A percentile compares a stretch with the other conserved stretches of the same genome.
phyloP scores from a whole-genome alignment of 176 grass and related monocot species.

The Puya raimondii region DNA sequence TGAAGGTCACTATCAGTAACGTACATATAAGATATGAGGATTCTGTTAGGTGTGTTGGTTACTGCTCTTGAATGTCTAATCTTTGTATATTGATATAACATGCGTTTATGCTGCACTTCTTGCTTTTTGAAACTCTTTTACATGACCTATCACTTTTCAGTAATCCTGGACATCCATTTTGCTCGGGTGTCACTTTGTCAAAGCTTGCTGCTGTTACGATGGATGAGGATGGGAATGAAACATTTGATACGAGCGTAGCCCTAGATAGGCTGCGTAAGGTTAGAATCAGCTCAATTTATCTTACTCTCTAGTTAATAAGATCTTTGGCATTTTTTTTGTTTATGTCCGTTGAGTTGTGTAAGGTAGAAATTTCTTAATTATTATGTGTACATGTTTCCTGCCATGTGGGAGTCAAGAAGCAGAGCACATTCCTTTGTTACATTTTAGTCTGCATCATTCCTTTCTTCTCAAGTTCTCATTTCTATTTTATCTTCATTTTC shows the following conservation, averaged over 20 bases:
- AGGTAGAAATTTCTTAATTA: no score
- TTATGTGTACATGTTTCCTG: no score
- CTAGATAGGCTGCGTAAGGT: slow-evolving; percentile 96
- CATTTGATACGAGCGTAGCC: slow-evolving; percentile 96
- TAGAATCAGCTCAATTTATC: slow-evolving; percentile 5
- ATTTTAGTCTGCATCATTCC: no score
- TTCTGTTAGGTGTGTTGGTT: slow-evolving; percentile 58
- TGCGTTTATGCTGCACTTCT: neutral
- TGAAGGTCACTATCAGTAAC: slow-evolving; percentile 97
- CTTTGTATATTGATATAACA: neutral
- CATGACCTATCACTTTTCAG: slow-evolving; percentile 23
- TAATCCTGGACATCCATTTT: slow-evolving; percentile 86
- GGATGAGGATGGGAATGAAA: slow-evolving; percentile 91
- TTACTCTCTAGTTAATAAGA: neutral
- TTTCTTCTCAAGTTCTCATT: no score
- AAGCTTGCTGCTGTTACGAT: slow-evolving; percentile 88
- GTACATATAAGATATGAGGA: slow-evolving; percentile 99
- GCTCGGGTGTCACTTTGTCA: slow-evolving; percentile 78
- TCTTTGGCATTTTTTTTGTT: neutral
- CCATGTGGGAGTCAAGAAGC: no score
- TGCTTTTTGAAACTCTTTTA: neutral
- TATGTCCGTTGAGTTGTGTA: no score
- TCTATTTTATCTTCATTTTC: no score
- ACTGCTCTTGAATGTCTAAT: slow-evolving; percentile 13
- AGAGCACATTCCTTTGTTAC: no score